Percentiles rank a stretch among this genome's conserved stretches.
phyloP scores from a whole-genome alignment of 2,329 filamentous ascomycete genomes.

The Aureobasidium sp. region DNA sequence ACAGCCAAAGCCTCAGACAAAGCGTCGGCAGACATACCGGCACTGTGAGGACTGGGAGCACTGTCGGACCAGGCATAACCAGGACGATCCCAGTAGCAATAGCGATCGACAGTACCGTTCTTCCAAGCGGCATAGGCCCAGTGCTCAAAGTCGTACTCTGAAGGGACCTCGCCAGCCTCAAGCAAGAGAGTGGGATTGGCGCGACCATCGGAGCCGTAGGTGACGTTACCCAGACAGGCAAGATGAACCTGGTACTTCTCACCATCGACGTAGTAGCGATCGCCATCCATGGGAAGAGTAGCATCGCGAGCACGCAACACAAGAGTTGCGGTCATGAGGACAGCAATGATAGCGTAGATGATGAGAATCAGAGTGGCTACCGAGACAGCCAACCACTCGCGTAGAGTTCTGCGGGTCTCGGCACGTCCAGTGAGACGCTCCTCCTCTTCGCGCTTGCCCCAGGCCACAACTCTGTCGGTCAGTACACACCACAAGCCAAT shows the following conservation, averaged over 20 bases:
- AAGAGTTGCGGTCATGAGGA: conserved; percentile 74
- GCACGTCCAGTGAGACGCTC: conserved; percentile 82
- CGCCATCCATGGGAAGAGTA: conserved; percentile 64
- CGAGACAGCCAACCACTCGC: conserved; percentile 78
- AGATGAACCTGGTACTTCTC: conserved; percentile 83
- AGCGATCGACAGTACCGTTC: conserved; percentile 77
- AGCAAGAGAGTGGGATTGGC: conserved; percentile 73
- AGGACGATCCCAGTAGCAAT: conserved; percentile 93
- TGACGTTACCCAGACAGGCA: conserved; percentile 68
- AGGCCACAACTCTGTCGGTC: conserved; percentile 75
- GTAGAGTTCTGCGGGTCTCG: conserved; percentile 73
- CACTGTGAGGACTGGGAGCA: conserved; percentile 85
- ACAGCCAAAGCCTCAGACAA: conserved; percentile 77
- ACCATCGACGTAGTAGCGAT: conserved; percentile 72
- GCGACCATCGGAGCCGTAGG: conserved; percentile 48
- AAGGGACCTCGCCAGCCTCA: conserved; percentile 73
- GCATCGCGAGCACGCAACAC: conserved; percentile 75
- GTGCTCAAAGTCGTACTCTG: conserved; percentile 70
- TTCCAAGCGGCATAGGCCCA: conserved; percentile 69
- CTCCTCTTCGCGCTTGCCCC: conserved; percentile 90
- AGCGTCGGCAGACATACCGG: conserved; percentile 84
- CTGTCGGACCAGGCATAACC: conserved; percentile 86
- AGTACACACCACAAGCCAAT: conserved; percentile 73
- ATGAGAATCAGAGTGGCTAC: conserved; percentile 64
- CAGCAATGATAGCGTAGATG: conserved; percentile 58